phyloP scores from a whole-genome alignment of 805 yeast species.

The Kodamaea kaohsiungensis region DNA sequence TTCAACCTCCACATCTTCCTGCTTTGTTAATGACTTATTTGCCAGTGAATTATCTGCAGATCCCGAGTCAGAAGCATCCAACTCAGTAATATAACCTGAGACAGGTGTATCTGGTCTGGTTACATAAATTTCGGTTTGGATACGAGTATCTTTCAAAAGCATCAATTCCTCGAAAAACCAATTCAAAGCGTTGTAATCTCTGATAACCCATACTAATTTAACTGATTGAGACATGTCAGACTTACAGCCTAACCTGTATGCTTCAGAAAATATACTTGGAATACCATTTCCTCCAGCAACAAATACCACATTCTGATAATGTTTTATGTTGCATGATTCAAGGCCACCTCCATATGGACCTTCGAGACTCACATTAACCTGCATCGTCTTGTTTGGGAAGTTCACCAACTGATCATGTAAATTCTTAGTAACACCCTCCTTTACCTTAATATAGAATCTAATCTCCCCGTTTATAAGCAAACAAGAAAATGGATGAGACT shows the following conservation, averaged over 20 bases:
- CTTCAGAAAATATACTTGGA: conserved; percentile 38
- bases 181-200: conserved; percentile 49
- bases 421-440: conserved; percentile 52
- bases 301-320: conserved; percentile 33
- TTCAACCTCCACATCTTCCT: background rate
- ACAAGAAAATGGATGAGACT: conserved; percentile 63
- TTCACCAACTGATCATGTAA: conserved; percentile 24
- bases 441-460: conserved; percentile 46
- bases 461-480: conserved; percentile 20
- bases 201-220: conserved; percentile 60
- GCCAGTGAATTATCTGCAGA: background rate
- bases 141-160: conserved; percentile 23
- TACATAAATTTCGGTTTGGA: conserved; percentile 31
- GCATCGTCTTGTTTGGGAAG: conserved; percentile 27
- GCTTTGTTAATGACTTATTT: background rate
- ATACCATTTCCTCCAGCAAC: conserved; percentile 41
- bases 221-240: background rate
- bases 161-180: conserved; percentile 50
- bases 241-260: conserved; percentile 22
- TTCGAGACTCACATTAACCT: conserved; percentile 32
- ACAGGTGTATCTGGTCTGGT: conserved; percentile 24
- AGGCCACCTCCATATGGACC: conserved; percentile 31
- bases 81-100: background rate
- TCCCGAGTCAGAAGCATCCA: background rate
- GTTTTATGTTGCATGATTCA: conserved; percentile 21